phyloP scores from a whole-genome alignment of 208 protist species.

The Lotmaria passim region DNA sequence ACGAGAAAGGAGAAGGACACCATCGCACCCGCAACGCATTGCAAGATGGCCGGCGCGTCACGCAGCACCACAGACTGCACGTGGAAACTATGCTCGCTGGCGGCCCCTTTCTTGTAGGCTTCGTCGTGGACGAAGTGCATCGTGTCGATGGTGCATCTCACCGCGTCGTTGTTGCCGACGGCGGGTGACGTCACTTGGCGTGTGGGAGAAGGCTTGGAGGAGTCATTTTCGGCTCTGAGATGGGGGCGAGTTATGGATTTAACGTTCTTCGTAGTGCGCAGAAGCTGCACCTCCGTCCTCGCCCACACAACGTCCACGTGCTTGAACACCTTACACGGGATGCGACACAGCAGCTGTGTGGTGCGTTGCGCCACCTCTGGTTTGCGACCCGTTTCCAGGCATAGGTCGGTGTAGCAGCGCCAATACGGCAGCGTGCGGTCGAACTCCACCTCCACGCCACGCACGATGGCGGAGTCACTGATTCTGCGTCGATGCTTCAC shows the following conservation, averaged over 20 bases:
- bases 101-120: slow-evolving; percentile 36
- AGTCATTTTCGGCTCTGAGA: too few species aligned
- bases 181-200: too few species aligned
- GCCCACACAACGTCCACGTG: slow-evolving; percentile 76
- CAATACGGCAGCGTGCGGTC: slow-evolving; percentile 74
- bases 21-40: slow-evolving; percentile 82
- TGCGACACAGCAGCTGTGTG: slow-evolving; percentile 39
- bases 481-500: slow-evolving; percentile 25
- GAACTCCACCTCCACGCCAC: slow-evolving; percentile 56
- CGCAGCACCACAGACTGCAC: slow-evolving; percentile 72
- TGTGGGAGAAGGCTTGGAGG: too few species aligned
- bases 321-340: slow-evolving; percentile 56
- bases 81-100: slow-evolving; percentile 60
- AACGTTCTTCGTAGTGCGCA: too few species aligned
- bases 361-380: slow-evolving; percentile 43
- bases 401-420: slow-evolving; percentile 64
- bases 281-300: slow-evolving; percentile 45
- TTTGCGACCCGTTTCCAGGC: slow-evolving; percentile 13
- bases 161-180: background rate
- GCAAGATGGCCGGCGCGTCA: slow-evolving; percentile 53
- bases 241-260: too few species aligned
- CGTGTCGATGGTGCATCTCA: slow-evolving; percentile 45
- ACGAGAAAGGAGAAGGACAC: slow-evolving; percentile 69
- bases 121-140: slow-evolving; percentile 83
- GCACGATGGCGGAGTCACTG: slow-evolving; percentile 34